Conservation (phyloP, 352 stramenopile species). For the Globisporangium emineosum region DNA sequence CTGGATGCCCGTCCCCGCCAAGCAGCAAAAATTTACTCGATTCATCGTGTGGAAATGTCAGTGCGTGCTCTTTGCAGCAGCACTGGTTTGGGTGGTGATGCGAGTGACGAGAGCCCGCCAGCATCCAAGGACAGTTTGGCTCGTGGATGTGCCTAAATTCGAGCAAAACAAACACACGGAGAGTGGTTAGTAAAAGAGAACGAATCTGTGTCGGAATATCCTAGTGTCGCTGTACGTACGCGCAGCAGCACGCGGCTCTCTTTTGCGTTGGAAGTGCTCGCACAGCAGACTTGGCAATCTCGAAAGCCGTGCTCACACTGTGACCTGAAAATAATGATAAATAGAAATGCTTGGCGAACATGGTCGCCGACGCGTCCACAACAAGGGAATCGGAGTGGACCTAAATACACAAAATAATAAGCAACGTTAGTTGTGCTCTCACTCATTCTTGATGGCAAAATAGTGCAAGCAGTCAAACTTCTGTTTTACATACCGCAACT, state of each 20-base stretch:
- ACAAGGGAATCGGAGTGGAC: slow-evolving; percentile 78
- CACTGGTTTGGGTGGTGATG: slow-evolving; percentile 65
- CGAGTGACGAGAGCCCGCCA: slow-evolving; percentile 56
- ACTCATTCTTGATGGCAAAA: neutral
- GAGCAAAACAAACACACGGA: neutral
- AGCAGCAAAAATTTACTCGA: slow-evolving; percentile 81
- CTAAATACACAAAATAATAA: slow-evolving; percentile 10
- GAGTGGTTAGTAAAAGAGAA: slow-evolving; percentile 1
- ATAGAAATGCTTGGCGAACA: slow-evolving; percentile 88
- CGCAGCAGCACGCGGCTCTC: slow-evolving; percentile 71
- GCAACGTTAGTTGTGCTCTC: neutral
- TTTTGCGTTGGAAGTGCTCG: slow-evolving; percentile 57
- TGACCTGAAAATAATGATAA: slow-evolving; percentile 72
- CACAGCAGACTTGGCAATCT: slow-evolving; percentile 72
- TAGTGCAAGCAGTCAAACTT: neutral
- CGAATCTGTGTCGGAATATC: neutral
- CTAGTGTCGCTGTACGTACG: slow-evolving; percentile 40
- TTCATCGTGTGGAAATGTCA: slow-evolving; percentile 77
- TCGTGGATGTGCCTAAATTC: slow-evolving; percentile 61
- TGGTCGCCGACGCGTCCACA: slow-evolving; percentile 67
- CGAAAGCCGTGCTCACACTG: slow-evolving; percentile 65
- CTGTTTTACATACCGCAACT: slow-evolving; percentile 62
- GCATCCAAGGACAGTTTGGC: slow-evolving; percentile 66
- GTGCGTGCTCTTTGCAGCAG: slow-evolving; percentile 65
- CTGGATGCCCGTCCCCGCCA: slow-evolving; percentile 26